phyloP scores from a whole-genome alignment of 2,329 filamentous ascomycete species.

The Fusarium caatingaense region DNA sequence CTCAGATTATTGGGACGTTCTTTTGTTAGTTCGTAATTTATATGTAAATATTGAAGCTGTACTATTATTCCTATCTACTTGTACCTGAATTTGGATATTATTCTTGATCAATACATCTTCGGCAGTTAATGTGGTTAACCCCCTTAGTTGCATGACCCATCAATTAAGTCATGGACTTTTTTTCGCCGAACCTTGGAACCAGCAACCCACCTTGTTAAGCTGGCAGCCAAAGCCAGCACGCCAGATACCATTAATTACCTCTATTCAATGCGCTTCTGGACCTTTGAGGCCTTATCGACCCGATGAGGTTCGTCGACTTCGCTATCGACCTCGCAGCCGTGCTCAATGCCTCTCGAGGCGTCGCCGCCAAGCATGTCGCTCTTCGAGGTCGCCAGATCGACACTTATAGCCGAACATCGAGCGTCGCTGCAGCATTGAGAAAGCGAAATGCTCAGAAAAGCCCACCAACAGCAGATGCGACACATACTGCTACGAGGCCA shows the following conservation, averaged over 20 bases:
- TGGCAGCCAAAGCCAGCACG: conserved; percentile 39
- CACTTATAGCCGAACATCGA: conserved; percentile 60
- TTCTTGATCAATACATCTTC: not conserved
- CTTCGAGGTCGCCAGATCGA: conserved; percentile 67
- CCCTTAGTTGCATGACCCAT: conserved; percentile 50
- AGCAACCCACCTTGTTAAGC: conserved; percentile 27
- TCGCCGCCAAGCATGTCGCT: conserved; percentile 72
- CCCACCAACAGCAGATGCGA: conserved; percentile 7
- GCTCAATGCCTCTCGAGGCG: conserved; percentile 74
- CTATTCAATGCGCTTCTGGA: conserved; percentile 42
- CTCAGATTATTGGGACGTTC: not conserved
- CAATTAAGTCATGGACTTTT: conserved; percentile 45
- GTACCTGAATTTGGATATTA: not conserved
- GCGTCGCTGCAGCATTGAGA: conserved; percentile 53
- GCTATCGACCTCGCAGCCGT: conserved; percentile 77
- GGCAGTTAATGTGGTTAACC: conserved; percentile 11
- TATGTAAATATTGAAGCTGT: not conserved
- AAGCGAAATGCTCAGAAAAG: conserved; percentile 32
- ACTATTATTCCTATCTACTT: not conserved
- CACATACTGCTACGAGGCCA: not conserved
- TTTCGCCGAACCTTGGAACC: conserved; percentile 20
- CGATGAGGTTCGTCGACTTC: conserved; percentile 72
- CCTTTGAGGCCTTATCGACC: conserved; percentile 40
- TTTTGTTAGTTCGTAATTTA: not conserved
- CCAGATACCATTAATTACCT: conserved; percentile 10